phyloP scores from a whole-genome alignment of 495 filamentous ascomycete genomes.

The Tirmania nivea region DNA sequence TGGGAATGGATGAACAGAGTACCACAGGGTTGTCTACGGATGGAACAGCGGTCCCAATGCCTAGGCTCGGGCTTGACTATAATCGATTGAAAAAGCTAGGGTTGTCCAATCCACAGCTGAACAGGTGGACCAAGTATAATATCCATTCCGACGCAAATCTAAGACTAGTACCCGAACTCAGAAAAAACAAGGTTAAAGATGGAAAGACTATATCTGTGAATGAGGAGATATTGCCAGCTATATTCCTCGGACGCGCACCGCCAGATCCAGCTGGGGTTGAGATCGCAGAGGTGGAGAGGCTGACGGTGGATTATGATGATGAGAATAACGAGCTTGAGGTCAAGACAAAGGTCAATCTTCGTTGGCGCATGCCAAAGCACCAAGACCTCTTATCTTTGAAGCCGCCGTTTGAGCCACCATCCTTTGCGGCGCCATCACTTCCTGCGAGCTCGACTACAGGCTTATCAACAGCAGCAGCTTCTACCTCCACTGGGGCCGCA shows the following conservation, averaged over 20 bases:
- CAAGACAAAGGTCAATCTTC: neutral
- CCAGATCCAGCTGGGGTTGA: constrained; percentile 4
- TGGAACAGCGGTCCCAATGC: too few species aligned
- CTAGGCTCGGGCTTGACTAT: too few species aligned
- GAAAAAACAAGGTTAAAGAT: neutral
- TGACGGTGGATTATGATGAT: constrained; percentile 9
- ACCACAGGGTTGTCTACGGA: too few species aligned
- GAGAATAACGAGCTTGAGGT: constrained; percentile 8
- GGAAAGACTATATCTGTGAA: neutral
- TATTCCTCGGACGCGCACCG: too few species aligned
- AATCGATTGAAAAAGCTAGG: neutral
- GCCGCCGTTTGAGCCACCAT: neutral
- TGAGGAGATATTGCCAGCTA: too few species aligned
- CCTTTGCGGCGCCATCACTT: neutral
- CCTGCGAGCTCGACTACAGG: neutral
- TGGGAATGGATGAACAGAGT: neutral
- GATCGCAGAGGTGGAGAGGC: constrained; percentile 11
- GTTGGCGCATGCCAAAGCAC: neutral
- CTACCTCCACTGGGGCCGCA: too few species aligned
- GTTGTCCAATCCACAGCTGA: neutral
- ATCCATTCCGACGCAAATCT: constrained; percentile 17
- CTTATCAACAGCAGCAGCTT: too few species aligned
- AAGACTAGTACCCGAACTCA: constrained; percentile 9
- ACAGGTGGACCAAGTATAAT: neutral
- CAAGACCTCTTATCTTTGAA: neutral